Percentiles rank a stretch among this genome's conserved stretches.
phyloP scores from a whole-genome alignment of 345 rosid genomes.

The Aquilaria yunnanensis region DNA sequence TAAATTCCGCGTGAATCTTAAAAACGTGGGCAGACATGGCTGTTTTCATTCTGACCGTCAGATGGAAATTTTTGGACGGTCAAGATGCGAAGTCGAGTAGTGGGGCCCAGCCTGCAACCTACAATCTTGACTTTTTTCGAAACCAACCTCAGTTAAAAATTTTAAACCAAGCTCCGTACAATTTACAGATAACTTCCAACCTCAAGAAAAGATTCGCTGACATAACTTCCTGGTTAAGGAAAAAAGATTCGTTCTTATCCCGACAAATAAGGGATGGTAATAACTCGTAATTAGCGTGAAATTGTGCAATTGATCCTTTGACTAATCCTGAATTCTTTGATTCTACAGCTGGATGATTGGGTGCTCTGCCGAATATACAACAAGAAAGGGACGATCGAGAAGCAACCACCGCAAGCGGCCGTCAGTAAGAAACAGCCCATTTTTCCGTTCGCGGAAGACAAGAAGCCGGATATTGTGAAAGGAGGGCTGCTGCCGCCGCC shows the following conservation, averaged over 20 bases:
- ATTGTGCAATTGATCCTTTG: not conserved
- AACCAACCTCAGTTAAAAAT: no score
- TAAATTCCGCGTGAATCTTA: no score
- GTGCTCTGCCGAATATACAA: conserved; percentile 93
- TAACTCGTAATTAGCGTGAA: not conserved
- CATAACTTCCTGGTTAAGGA: conserved; percentile 1
- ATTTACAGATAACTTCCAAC: no score
- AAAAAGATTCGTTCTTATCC: conserved; percentile 24
- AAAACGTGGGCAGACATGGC: no score
- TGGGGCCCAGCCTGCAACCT: no score
- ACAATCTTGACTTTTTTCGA: no score
- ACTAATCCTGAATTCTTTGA: not conserved
- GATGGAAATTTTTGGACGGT: no score
- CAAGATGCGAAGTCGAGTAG: no score
- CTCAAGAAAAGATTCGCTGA: no score
- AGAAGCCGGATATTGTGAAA: conserved; percentile 31
- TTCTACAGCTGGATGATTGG: conserved; percentile 90
- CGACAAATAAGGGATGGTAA: not conserved
- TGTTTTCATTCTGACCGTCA: no score
- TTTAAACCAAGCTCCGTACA: no score
- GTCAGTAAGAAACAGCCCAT: not conserved
- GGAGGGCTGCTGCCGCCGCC: conserved; percentile 15
- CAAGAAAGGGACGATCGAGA: conserved; percentile 78
- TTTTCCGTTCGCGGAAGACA: conserved; percentile 22
- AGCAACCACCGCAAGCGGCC: conserved; percentile 19